Base-by-base conservation (phyloP, 306 rosid species). In the Alnus rubra region DNA sequence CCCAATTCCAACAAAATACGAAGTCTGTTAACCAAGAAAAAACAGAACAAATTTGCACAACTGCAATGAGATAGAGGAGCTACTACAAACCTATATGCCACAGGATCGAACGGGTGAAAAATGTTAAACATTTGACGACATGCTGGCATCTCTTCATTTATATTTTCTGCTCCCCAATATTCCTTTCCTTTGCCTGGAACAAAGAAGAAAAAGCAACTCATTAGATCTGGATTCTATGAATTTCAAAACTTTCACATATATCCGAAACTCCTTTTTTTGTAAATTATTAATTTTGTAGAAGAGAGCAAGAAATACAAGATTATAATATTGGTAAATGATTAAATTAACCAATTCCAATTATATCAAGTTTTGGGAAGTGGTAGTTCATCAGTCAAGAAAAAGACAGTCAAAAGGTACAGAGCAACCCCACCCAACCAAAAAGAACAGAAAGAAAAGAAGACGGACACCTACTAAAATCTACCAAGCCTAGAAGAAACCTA, bases 101-200 rank as follows among this genome's bases (percentile, higher is more conserved):
- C 99, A 16, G 99, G 99, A 86, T 96, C 99, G 81, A 75, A 96
- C 47, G 99, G 99, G 77, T 96, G 99, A 90, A 96, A 96, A 84
- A 96, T 91, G 88, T 96, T 96, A 82, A 96, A 88, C 94, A 96
- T 87, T 83, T 90, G 97, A 69, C 90, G 90, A 83, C 97, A 91
- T 55, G 98, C 93, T 49, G 99, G 99, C 94, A 93, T 90, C 88
- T 93, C 98, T 84, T 96, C 99, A 50, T 28, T 87, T 51, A 90
- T 91, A 78, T 88, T 93, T 85, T 87, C 94, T 86, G 89, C 94
- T 64, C 77, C 96, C 99, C 99, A 96, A 67, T 96, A 96, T 44
- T 87, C 92, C 84, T 90, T 85, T 73, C 99, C 98, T 84, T 85
- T 91, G 39, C 98, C 99, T 95, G 86, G 56, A 82, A 76, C 16